Percentiles rank a stretch among this genome's conserved stretches.
These are phyloP conservation scores for Fusarium duplospermum DNA, from an alignment of 2,329 filamentous ascomycete genomes.

Conservation along the genomic window DNA sequence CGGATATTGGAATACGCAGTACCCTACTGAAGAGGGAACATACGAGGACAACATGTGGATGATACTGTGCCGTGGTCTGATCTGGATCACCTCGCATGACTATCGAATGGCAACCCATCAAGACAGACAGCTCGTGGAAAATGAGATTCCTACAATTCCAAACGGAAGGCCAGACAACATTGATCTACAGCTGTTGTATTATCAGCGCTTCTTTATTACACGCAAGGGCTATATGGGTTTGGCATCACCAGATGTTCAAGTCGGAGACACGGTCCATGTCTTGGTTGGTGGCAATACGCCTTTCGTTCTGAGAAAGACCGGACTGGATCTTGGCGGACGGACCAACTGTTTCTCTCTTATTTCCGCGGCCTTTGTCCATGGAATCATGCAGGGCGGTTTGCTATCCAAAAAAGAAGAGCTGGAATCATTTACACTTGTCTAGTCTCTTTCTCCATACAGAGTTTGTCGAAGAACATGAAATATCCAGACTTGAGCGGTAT, in stretches of 20 bases:
- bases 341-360: not conserved
- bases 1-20: not conserved
- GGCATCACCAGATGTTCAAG: not conserved
- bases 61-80: not conserved
- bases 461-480: not conserved
- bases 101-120: not conserved
- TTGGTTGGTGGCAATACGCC: not conserved
- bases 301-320: not conserved
- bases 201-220: not conserved
- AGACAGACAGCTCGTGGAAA: not conserved
- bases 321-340: no score
- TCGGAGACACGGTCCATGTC: not conserved
- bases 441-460: not conserved
- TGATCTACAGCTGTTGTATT: not conserved
- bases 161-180: not conserved
- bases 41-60: constrained; percentile 1
- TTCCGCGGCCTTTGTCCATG: not conserved
- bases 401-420: not conserved
- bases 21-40: not conserved
- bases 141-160: not conserved
- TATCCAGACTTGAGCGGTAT: not conserved
- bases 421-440: not conserved
- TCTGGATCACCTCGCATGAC: not conserved
- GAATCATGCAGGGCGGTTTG: not conserved
- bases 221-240: not conserved